Base-by-base conservation (phyloP, 164 flowering plant species). In the Paratinospora sagittata region DNA sequence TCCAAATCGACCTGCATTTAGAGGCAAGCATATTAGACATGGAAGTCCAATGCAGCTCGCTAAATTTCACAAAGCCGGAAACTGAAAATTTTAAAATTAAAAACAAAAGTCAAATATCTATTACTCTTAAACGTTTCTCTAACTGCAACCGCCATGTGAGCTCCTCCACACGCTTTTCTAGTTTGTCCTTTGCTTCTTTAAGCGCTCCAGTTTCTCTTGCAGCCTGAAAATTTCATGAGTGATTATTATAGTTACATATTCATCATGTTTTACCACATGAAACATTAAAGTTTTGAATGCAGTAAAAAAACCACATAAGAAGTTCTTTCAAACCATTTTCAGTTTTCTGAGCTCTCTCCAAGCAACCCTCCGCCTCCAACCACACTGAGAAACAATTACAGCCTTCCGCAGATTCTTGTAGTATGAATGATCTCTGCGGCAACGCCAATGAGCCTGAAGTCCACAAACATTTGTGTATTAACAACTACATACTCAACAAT, bases 91-190 rank as follows among this genome's bases (percentile, higher is more conserved):
- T 36, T 36, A 36, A 36, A 36, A 36, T 3, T 36, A 36, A 36
- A 52, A n/a, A 37, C 10, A 27, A 62, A 58, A 36, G 30, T 41
- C 37, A 36, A 36, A 36, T 36, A 36, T 33, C 62, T 26, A 21
- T 68, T 81, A 95, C 99, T 88, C 92, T 84, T 72, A 90, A 73
- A 70, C 93, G 89, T 74, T 91, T 91, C 85, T 92, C 99, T 60
- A 91, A 74, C 79, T 95, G 99, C 80, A 95, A 81, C 49, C 99
- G 91, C 98, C 98, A 95, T 75, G 98, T 88, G 78, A 95, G 97
- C 70, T 95, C 99, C 80, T 95, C 99, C 68, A 95, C 98, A 62
- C 90, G 93, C 84, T 95, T 95, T 84, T 95, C 98, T 65, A 95
- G 86, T 79, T 91, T 95, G 86, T 95, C 97, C 73, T 95, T 95